phyloP scores from a whole-genome alignment of 2,329 filamentous ascomycete genomes.

The Monilinia aucupariae region DNA sequence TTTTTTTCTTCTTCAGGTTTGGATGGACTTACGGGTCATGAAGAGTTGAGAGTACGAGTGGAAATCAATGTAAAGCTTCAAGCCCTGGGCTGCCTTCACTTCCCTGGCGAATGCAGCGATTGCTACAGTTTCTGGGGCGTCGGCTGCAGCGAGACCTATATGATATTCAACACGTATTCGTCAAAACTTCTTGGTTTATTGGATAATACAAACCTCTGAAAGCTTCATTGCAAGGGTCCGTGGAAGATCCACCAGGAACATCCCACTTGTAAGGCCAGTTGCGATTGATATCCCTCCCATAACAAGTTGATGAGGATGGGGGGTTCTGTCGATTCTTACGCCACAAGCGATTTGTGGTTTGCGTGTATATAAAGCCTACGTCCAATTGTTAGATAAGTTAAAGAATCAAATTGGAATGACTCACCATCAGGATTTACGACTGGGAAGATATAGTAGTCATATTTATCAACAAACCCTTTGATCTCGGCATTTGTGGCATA shows the following conservation, averaged over 20 bases:
- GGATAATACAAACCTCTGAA: conserved; percentile 37
- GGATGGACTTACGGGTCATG: conserved; percentile 39
- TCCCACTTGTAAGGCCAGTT: conserved; percentile 52
- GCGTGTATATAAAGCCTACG: conserved; percentile 53
- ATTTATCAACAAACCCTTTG: conserved; percentile 49
- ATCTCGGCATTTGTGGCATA: conserved; percentile 40
- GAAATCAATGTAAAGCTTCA: conserved; percentile 60
- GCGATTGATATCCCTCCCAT: conserved; percentile 53
- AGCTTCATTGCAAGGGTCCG: conserved; percentile 46
- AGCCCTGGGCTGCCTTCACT: conserved; percentile 42
- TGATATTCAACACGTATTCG: neutral
- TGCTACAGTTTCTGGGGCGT: conserved; percentile 48
- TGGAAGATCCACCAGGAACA: conserved; percentile 44
- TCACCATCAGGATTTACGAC: conserved; percentile 56
- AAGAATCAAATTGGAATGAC: conserved; percentile 10
- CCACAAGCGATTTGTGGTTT: conserved; percentile 54
- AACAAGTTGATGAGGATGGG: conserved; percentile 37
- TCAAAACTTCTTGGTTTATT: neutral
- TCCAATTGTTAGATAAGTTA: neutral
- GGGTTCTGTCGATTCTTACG: conserved; percentile 52
- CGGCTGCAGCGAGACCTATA: conserved; percentile 39
- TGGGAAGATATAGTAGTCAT: conserved; percentile 62
- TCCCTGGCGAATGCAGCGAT: conserved; percentile 44
- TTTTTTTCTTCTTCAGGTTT: neutral
- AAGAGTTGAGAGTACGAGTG: conserved; percentile 60